Evolutionary conservation across 805 yeast genomes (phyloP), one percentile per base, ranked within the genome.

Genomic region (Jamesozyma spencerorum): DNA sequence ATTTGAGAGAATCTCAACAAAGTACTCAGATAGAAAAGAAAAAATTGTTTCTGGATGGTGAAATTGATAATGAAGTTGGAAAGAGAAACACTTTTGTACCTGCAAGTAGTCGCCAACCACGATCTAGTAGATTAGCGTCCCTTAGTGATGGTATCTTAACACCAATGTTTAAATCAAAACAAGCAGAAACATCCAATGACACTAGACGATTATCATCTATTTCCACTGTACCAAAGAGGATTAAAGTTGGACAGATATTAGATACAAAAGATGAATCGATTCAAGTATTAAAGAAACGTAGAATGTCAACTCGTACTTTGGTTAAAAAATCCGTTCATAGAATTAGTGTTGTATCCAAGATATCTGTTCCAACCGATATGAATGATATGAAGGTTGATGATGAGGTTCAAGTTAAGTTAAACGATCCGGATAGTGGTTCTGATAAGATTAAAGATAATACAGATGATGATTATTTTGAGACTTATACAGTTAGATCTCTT

Each of bases 71-170:
- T 20, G 36, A 12, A 18, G 13, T 17, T 15, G 24, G 14, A 18
- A 35, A 18, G 26, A 24, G 19, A 14, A 17, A 11, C 12, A 8
- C 27, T 6, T 10, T 11, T 8, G 13, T 8, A 4, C n/a, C 29
- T 20, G 13, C 31, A 17, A 20, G 30, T 2, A 28, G 43, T 45
- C 36, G 43, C 24, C 49, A 44, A 33, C 44, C 47, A 11, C 47
- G 58, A 7, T 51, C 59, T n/a, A 47, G 63, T 62, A 45, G 78
- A 66, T 27, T 75, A 56, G 47, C 65, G 41, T 50, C 67, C 28
- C 42, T 68, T 55, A 46, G 60, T 49, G 59, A 58, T 14, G 50
- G 58, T 8, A 54, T 54, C n/a, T 50, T 61, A 4, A 57, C 53
- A 18, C 58, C 65, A 15, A 47, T 65, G n/a, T 58, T 60, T 39